Percentiles rank a stretch among this genome's conserved stretches.
Evolutionary conservation across 108 stramenopile species (phyloP).

Genomic region (Nitzschia inconspicua): DNA sequence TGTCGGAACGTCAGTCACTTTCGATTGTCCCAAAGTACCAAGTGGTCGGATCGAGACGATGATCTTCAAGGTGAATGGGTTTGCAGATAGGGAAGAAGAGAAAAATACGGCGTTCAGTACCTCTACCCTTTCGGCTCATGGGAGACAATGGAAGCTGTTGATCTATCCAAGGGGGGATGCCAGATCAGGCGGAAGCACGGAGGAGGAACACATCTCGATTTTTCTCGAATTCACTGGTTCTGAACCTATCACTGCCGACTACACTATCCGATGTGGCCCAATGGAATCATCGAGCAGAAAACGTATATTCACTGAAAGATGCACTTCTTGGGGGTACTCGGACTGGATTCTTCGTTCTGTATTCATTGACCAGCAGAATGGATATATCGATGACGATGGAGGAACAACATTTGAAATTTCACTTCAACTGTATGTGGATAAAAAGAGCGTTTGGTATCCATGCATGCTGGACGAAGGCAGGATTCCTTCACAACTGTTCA

Average conservation of each 20-base stretch:
- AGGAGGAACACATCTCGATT: conserved; percentile 1
- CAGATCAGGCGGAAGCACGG: not conserved
- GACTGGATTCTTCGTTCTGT: too few species aligned
- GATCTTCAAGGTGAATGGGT: conserved; percentile 2
- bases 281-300: too few species aligned
- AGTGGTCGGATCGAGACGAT: too few species aligned
- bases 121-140: conserved; percentile 1
- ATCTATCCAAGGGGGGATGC: conserved; percentile 1
- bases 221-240: conserved; percentile 11
- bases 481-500: too few species aligned
- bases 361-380: too few species aligned
- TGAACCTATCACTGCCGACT: too few species aligned
- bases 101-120: not conserved
- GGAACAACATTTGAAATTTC: not conserved
- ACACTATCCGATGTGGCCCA: too few species aligned
- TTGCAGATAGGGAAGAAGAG: not conserved
- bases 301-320: too few species aligned
- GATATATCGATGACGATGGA: conserved; percentile 1
- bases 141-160: conserved; percentile 1
- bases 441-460: conserved; percentile 3
- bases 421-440: not conserved
- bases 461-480: not conserved
- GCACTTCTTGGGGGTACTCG: too few species aligned
- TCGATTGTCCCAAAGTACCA: too few species aligned
- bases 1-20: too few species aligned